These are phyloP conservation scores for Apodospora peruviana DNA, from an alignment of 495 filamentous ascomycete genomes.

Conservation along the genomic window DNA sequence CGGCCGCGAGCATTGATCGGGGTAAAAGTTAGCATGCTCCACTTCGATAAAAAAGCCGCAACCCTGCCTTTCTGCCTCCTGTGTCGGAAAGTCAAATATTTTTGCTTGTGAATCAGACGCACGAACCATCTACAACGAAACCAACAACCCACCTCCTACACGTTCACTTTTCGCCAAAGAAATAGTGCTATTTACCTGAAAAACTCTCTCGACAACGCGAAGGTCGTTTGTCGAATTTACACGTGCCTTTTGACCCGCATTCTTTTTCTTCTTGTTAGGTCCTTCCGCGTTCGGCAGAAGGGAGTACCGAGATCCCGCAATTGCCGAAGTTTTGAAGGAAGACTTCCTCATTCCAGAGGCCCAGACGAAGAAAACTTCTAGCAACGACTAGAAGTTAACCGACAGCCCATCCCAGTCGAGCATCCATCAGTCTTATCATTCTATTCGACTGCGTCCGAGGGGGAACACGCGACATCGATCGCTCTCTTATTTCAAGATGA, in stretches of 20 bases:
- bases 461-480: not conserved
- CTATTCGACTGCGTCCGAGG: not conserved
- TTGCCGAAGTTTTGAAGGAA: not conserved
- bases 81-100: not conserved
- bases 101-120: conserved; percentile 1
- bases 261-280: not conserved
- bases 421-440: not conserved
- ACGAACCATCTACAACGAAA: not conserved
- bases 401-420: not conserved
- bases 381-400: not conserved
- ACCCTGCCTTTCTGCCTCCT: not conserved
- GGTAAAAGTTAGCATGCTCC: not conserved
- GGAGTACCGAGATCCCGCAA: not conserved
- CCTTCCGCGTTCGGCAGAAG: not conserved
- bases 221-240: not conserved
- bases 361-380: not conserved
- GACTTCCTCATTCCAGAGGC: not conserved
- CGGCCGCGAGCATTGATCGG: not conserved
- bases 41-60: conserved; percentile 8
- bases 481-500: conserved; percentile 54
- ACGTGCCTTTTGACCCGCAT: not conserved
- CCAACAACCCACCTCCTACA: not conserved
- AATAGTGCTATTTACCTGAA: too few relatives aligned
- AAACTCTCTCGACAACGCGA: conserved; percentile 2
- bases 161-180: too few relatives aligned